Base-by-base conservation (phyloP, 352 stramenopile species). In the Phytophthora hibernalis region DNA sequence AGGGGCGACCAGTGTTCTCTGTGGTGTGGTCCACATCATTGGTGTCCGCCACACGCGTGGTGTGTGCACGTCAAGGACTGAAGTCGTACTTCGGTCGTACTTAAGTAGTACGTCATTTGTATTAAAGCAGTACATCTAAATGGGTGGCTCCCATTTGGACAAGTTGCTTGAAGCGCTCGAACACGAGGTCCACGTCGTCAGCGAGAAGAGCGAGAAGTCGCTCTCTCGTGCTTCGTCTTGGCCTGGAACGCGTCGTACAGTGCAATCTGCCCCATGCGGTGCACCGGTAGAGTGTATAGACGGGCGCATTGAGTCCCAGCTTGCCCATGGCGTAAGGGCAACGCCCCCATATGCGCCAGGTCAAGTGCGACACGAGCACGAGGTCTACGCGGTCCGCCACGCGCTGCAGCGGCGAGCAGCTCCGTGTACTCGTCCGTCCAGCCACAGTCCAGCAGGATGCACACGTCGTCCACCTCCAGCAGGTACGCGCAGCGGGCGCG, bases 231-330 rank as follows among this genome's bases (percentile, higher is more conserved):
- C 67, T 92, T 95, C 12, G 87, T 97, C 56, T 97, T 85, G 43
- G 91, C 89, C 35, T 98, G 93, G 61, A 97, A 98, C 26, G 95
- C 91, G 69, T 99, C 96, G 68, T 98, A 99, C 10, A 99, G 80
- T 42, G 92, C 93, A 81, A 98, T 98, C 79, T 99, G 93, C 10
- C 96, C 96, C 94, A 99, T 98, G 74, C 98, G 97, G 28, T 98
- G 89, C 18, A 97, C 97, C 2, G 97, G 95, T 30, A 98, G 91
- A 16, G 97, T 99, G 15, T 91, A 65, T 98, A 98, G 16, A 99
- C 85, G 10, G 91, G 93, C 30, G 91, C 87, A 24, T 91, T 83
- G 7, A 97, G 81, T 1, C 87, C 87, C 28, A 96, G 73, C 63
- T 91, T 92, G 31, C 87, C 87, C 61, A 97, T 89, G 31, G 90